Percentiles rank a stretch among this genome's conserved stretches.
These are phyloP conservation scores for Nepenthes mirabilis DNA, from an alignment of 148 eudicot species.

Conservation along the genomic window DNA sequence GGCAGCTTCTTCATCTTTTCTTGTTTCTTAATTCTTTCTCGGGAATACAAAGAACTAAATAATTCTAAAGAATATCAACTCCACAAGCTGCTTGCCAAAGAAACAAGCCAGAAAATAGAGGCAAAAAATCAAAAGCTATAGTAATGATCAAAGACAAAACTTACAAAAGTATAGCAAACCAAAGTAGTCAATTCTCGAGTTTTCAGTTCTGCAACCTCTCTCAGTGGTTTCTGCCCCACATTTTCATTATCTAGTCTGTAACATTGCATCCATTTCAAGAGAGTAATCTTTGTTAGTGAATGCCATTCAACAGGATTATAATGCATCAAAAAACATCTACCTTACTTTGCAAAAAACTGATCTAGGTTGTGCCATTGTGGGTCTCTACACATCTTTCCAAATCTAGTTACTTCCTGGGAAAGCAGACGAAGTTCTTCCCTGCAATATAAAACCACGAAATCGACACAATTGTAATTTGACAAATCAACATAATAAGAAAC, in stretches of 20 bases:
- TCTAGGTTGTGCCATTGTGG: slow-evolving; percentile 88
- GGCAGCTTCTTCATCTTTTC: too few relatives aligned
- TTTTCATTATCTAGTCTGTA: slow-evolving; percentile 58
- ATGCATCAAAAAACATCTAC: slow-evolving; percentile 5
- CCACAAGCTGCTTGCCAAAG: neutral
- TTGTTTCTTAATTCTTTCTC: too few relatives aligned
- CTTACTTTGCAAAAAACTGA: slow-evolving; percentile 75
- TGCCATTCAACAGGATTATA: neutral
- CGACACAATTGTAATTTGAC: too few relatives aligned
- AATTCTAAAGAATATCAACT: neutral
- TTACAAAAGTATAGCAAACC: slow-evolving; percentile 84
- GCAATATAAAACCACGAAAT: slow-evolving; percentile 7
- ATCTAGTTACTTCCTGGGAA: slow-evolving; percentile 73
- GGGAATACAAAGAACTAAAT: neutral
- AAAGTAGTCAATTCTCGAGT: slow-evolving; percentile 60
- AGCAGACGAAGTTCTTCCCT: slow-evolving; percentile 82
- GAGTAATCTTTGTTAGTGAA: neutral
- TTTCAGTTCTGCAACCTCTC: slow-evolving; percentile 55
- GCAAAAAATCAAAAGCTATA: too few relatives aligned
- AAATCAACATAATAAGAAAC: too few relatives aligned
- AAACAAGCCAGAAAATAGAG: too few relatives aligned
- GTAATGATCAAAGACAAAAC: slow-evolving; percentile 10
- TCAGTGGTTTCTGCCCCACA: slow-evolving; percentile 30
- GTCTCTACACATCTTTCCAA: slow-evolving; percentile 86
- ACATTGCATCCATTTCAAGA: slow-evolving; percentile 13